Evolutionary conservation across 2,329 filamentous ascomycete genomes (phyloP), one percentile per base, ranked within the genome.

Genomic region (Trichoderma sp.): DNA sequence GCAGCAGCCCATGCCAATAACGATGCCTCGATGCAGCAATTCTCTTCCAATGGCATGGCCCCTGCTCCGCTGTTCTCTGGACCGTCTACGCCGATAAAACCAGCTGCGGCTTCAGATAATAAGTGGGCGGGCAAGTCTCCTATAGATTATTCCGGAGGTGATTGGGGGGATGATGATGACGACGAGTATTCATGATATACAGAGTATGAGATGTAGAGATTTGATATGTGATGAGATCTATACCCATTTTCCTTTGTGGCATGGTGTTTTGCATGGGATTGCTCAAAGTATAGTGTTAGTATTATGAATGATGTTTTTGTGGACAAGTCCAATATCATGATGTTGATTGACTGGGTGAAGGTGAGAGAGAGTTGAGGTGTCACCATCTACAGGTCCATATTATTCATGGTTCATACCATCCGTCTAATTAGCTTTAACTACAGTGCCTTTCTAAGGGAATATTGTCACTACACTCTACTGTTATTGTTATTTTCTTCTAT

Each of bases 101-200:
- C 50, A 5, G 32, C 12, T 7, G 43, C 47, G 5, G 66, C 30
- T n/a, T 47, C 30, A 36, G 70, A 74, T 50, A 76, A 75, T 50
- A 76, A 75, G 53, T 78, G 76, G 78, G 71, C 73, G 8, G 74
- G 74, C 58, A 75, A 72, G 13, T 72, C 77, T 8, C 74, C 75
- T 0, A 74, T 70, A 11, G 77, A 80, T 68, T 79, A 79, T 36
- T 79, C 78, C 0, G 78, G 78, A 3, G 76, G 74, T 2, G 77
- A 74, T 20, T 79, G 77, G 78, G 77, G 76, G 1, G 73, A 74
- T 63, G 74, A 74, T 63, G 74, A 75, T 20, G 67, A 62, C 4
- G 62, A 69, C 13, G 62, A 67, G 15, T 67, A 67, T 64, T 58
- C n/a, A 47, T 65, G 53, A 70, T 53, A 53, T 53, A 53, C 2